phyloP scores from a whole-genome alignment of 768 basidiomycete species.

The Suillus decipiens region DNA sequence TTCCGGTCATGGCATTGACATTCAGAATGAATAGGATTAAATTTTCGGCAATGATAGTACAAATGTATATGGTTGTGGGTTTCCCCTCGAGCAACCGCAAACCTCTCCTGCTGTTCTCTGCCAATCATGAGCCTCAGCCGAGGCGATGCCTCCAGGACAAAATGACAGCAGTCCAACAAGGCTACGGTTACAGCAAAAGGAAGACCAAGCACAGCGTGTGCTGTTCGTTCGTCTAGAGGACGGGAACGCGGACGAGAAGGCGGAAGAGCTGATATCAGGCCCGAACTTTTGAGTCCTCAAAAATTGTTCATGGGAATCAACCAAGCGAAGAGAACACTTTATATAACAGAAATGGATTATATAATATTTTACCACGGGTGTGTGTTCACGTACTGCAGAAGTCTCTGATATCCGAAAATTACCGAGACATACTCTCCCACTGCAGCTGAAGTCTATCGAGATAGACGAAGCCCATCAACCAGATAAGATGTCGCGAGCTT shows the following conservation, averaged over 20 bases:
- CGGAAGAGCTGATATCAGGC: conserved; percentile 76
- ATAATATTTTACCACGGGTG: conserved; percentile 4
- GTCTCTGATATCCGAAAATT: neutral
- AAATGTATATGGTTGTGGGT: conserved; percentile 21
- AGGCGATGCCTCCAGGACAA: conserved; percentile 66
- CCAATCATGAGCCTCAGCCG: conserved; percentile 71
- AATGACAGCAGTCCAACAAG: conserved; percentile 46
- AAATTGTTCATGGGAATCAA: conserved; percentile 57
- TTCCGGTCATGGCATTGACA: neutral
- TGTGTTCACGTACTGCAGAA: neutral
- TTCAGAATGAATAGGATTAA: neutral
- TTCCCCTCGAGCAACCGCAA: conserved; percentile 28
- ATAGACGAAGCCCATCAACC: neutral
- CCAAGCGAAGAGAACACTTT: neutral
- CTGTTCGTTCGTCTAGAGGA: conserved; percentile 67
- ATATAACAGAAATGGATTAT: neutral
- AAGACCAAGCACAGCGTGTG: conserved; percentile 36
- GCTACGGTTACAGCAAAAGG: conserved; percentile 29
- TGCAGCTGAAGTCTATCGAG: neutral
- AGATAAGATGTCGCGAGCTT: conserved; percentile 48
- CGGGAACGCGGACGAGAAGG: conserved; percentile 95
- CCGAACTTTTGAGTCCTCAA: conserved; percentile 92
- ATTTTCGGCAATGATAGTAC: neutral
- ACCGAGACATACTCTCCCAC: neutral
- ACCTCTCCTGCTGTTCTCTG: conserved; percentile 38